These are phyloP conservation scores for Macrocybe gigantea DNA, from an alignment of 768 basidiomycete genomes.

Conservation along the genomic window DNA sequence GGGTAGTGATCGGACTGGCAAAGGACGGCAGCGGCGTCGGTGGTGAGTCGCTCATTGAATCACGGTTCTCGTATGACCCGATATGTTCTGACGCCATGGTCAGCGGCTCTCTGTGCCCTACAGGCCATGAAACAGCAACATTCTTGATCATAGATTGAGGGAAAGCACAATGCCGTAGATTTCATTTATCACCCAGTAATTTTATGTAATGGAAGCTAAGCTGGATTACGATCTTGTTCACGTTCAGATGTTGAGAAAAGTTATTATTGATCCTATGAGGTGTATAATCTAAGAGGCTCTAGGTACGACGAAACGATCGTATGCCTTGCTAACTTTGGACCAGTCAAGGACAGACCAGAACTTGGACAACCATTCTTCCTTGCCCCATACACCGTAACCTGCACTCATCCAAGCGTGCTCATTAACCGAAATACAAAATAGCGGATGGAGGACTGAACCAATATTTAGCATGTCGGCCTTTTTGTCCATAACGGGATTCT, in stretches of 20 bases:
- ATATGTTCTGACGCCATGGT: slow-evolving; percentile 4
- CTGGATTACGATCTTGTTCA: neutral
- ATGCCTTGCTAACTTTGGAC: slow-evolving; percentile 47
- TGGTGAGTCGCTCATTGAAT: slow-evolving; percentile 51
- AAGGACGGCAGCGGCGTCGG: slow-evolving; percentile 98
- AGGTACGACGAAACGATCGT: slow-evolving; percentile 9
- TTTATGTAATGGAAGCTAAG: slow-evolving; percentile 2
- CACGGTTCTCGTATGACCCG: neutral
- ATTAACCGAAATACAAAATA: slow-evolving; percentile 75
- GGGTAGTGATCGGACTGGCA: slow-evolving; percentile 84
- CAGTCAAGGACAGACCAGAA: slow-evolving; percentile 86
- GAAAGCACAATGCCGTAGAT: slow-evolving; percentile 9
- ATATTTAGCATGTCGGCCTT: slow-evolving; percentile 14
- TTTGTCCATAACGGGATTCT: slow-evolving; percentile 2
- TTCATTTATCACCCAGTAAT: slow-evolving; percentile 2
- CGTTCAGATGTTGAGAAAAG: too few relatives aligned
- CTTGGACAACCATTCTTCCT: slow-evolving; percentile 76
- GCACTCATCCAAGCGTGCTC: slow-evolving; percentile 85
- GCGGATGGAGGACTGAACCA: slow-evolving; percentile 61
- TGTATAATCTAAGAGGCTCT: neutral
- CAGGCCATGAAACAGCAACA: slow-evolving; percentile 58
- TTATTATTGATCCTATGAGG: neutral
- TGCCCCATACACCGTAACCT: slow-evolving; percentile 87
- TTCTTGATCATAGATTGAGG: slow-evolving; percentile 4
- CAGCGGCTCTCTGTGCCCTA: slow-evolving; percentile 67